These are phyloP conservation scores for Phylloporus arenicola DNA, from an alignment of 768 basidiomycete species.

Conservation along the genomic window DNA sequence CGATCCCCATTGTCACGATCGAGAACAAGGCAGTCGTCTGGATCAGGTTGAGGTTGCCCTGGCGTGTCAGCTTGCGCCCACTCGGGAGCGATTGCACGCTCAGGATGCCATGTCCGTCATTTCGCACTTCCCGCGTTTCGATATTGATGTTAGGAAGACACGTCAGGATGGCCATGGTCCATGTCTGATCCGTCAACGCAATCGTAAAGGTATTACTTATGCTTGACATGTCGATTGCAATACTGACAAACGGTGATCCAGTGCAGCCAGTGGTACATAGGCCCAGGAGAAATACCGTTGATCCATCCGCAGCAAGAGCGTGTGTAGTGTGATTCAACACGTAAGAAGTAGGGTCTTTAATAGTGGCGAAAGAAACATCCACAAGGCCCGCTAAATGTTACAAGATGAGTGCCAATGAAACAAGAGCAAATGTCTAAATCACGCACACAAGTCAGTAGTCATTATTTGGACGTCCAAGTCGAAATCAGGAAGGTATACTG, in stretches of 20 bases:
- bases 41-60: slow-evolving; percentile 21
- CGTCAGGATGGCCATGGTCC: slow-evolving; percentile 17
- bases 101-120: slow-evolving; percentile 13
- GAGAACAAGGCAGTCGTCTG: slow-evolving; percentile 25
- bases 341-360: slow-evolving; percentile 3
- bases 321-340: slow-evolving; percentile 24
- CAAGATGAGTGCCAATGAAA: not conserved
- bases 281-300: slow-evolving; percentile 18
- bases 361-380: not conserved
- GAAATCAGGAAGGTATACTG: slow-evolving; percentile 12
- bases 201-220: slow-evolving; percentile 11
- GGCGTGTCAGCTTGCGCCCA: slow-evolving; percentile 8
- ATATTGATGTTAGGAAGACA: slow-evolving; percentile 21
- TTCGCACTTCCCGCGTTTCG: slow-evolving; percentile 26
- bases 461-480: slow-evolving; percentile 16
- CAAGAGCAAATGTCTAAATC: not conserved
- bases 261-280: slow-evolving; percentile 20
- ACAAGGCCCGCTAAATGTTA: not conserved
- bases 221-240: slow-evolving; percentile 12
- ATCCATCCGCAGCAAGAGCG: slow-evolving; percentile 14
- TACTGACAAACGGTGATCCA: not conserved
- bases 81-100: slow-evolving; percentile 14
- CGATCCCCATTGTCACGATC: slow-evolving; percentile 11
- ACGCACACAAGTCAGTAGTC: slow-evolving; percentile 3
- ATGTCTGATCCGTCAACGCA: slow-evolving; percentile 12